Percentiles rank a stretch among this genome's conserved stretches.
Conservation (phyloP, 352 stramenopile species). For the Pythium sukuiense region DNA sequence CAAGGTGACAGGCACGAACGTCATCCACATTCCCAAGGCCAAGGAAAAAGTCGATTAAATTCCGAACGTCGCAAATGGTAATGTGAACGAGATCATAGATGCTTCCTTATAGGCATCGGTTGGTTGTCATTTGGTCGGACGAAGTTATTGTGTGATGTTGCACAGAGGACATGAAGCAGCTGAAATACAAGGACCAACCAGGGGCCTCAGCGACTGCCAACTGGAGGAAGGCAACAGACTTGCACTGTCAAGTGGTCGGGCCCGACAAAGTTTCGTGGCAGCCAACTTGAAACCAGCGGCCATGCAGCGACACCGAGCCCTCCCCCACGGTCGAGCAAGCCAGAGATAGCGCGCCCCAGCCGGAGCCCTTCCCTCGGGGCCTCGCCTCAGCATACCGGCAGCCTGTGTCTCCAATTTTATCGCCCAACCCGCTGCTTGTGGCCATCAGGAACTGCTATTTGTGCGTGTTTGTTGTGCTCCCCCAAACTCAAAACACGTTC, state of each 20-base stretch:
- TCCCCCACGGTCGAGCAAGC: not conserved
- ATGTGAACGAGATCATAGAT: not conserved
- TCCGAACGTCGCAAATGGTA: not conserved
- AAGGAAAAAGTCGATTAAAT: conserved; percentile 85
- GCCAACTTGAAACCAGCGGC: not conserved
- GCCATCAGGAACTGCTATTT: not conserved
- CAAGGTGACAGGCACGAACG: conserved; percentile 82
- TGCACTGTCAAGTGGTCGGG: not conserved
- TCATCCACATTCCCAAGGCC: conserved; percentile 84
- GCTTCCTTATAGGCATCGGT: not conserved
- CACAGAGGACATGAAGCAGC: not conserved
- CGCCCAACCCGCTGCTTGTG: not conserved
- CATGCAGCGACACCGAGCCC: not conserved
- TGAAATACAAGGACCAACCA: not conserved
- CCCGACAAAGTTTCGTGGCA: not conserved
- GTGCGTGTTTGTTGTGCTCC: not conserved
- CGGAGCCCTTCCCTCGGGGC: not conserved
- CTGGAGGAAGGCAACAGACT: not conserved
- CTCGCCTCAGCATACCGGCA: not conserved
- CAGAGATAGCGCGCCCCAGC: not conserved
- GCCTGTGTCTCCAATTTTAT: not conserved
- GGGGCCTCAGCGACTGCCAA: not conserved
- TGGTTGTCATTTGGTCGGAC: not conserved
- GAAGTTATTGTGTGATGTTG: not conserved
- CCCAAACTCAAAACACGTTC: too few relatives aligned